Conservation (phyloP, 441 rosid species). For the Caryocar brasiliense region DNA sequence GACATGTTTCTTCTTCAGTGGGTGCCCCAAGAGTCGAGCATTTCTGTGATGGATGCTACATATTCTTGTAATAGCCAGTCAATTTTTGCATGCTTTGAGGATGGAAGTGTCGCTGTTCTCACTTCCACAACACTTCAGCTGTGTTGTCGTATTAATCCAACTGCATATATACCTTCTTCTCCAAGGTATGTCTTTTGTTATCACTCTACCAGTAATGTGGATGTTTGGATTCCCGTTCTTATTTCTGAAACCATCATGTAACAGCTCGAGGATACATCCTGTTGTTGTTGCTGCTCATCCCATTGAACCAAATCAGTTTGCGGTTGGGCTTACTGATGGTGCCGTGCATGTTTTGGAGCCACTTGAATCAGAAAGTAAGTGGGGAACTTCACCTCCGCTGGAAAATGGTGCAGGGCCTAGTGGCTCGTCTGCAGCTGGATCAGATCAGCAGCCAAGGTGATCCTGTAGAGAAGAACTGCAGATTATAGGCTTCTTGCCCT, state of each 20-base stretch:
- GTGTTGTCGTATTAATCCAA: slow-evolving; percentile 34
- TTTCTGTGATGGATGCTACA: slow-evolving; percentile 37
- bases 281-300: slow-evolving; percentile 64
- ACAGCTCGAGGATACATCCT: slow-evolving; percentile 44
- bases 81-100: slow-evolving; percentile 37
- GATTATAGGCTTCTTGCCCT: neutral
- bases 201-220: no score
- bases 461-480: neutral
- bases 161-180: slow-evolving; percentile 36
- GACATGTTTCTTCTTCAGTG: no score
- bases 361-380: slow-evolving; percentile 42
- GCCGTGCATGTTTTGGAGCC: slow-evolving; percentile 54
- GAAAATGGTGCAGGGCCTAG: slow-evolving; percentile 48
- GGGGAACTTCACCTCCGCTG: slow-evolving; percentile 41
- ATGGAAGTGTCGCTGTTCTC: slow-evolving; percentile 37
- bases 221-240: no score
- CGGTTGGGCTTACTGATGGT: slow-evolving; percentile 57
- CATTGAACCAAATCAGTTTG: slow-evolving; percentile 55
- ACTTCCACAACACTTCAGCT: slow-evolving; percentile 28
- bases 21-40: slow-evolving; percentile 26
- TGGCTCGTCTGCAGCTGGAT: slow-evolving; percentile 25
- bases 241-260: no score
- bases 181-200: slow-evolving; percentile 29
- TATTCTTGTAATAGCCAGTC: slow-evolving; percentile 57
- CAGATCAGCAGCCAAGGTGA: slow-evolving; percentile 36